A percentile compares a stretch with the other conserved stretches of the same genome.
These are phyloP conservation scores for Dujonia santamariae DNA, from an alignment of 1,139 yeast genomes.

Conservation along the genomic window DNA sequence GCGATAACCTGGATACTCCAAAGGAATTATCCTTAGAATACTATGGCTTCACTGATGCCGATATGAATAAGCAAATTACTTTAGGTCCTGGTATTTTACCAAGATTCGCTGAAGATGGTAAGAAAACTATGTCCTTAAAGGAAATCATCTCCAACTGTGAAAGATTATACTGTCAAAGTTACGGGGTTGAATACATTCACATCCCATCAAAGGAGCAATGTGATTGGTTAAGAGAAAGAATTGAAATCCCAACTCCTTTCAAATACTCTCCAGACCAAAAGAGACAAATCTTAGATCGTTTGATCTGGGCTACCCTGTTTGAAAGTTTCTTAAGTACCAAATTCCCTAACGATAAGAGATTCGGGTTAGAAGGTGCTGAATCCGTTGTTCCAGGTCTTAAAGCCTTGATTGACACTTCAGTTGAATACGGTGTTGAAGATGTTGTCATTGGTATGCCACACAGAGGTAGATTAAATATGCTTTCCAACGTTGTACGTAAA, in stretches of 20 bases:
- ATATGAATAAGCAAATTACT: conserved; percentile 77
- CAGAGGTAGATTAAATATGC: conserved; percentile 97
- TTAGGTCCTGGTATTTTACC: conserved; percentile 98
- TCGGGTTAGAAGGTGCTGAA: conserved; percentile 98
- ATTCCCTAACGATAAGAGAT: conserved; percentile 98
- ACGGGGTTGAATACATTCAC: conserved; percentile 95
- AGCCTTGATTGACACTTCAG: conserved; percentile 90
- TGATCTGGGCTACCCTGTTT: conserved; percentile 94
- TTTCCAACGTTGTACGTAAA: conserved; percentile 96
- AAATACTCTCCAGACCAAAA: conserved; percentile 84
- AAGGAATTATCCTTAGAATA: conserved; percentile 87
- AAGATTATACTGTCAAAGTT: conserved; percentile 78
- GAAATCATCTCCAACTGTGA: conserved; percentile 82
- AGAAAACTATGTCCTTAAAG: conserved; percentile 63
- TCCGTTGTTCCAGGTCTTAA: conserved; percentile 96
- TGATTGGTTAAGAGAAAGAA: conserved; percentile 97
- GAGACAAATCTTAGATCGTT: conserved; percentile 93
- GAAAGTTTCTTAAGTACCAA: conserved; percentile 90
- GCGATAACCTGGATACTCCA: conserved; percentile 63
- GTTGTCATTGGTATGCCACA: conserved; percentile 99
- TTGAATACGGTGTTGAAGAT: conserved; percentile 91
- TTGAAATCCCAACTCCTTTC: conserved; percentile 89
- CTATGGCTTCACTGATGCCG: conserved; percentile 87
- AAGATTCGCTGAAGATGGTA: conserved; percentile 73
- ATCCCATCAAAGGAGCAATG: conserved; percentile 94